These are phyloP conservation scores for Inga laurina DNA, from an alignment of 306 rosid species.

Conservation along the genomic window DNA sequence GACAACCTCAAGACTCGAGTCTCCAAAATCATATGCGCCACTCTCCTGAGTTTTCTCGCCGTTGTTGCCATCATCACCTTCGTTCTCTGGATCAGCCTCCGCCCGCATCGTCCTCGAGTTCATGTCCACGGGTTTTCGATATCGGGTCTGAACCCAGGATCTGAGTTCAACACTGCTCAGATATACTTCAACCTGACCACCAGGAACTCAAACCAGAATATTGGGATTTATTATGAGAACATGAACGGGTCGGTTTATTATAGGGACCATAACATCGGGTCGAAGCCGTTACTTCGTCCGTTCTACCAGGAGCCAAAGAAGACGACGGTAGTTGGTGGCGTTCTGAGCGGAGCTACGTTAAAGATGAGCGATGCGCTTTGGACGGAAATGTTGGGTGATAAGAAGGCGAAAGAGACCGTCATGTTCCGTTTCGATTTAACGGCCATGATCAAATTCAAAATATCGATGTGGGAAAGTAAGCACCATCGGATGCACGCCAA, in stretches of 20 bases:
- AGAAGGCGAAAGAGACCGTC: constrained; percentile 51
- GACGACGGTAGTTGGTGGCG: constrained; percentile 46
- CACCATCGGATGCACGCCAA: constrained; percentile 71
- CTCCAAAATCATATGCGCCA: constrained; percentile 58
- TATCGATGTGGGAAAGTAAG: constrained; percentile 67
- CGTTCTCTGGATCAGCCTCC: constrained; percentile 62
- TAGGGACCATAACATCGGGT: constrained; percentile 49
- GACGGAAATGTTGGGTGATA: constrained; percentile 62
- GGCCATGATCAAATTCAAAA: constrained; percentile 57
- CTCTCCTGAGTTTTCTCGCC: constrained; percentile 57
- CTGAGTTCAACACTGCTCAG: constrained; percentile 39
- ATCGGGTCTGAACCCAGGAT: constrained; percentile 41
- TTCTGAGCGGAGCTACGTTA: constrained; percentile 49
- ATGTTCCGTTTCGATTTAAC: constrained; percentile 62
- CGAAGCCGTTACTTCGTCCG: constrained; percentile 38
- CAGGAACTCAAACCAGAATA: constrained; percentile 57
- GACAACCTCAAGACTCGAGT: constrained; percentile 78
- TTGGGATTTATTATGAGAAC: constrained; percentile 51
- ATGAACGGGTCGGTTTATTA: constrained; percentile 53
- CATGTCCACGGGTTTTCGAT: constrained; percentile 48
- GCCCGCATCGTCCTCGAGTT: constrained; percentile 68
- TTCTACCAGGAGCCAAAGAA: constrained; percentile 72
- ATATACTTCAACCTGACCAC: constrained; percentile 43
- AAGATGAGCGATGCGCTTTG: constrained; percentile 51
- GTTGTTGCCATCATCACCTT: constrained; percentile 43